Conservation (phyloP, 495 filamentous ascomycete genomes). For the Hamigera avellanea region DNA sequence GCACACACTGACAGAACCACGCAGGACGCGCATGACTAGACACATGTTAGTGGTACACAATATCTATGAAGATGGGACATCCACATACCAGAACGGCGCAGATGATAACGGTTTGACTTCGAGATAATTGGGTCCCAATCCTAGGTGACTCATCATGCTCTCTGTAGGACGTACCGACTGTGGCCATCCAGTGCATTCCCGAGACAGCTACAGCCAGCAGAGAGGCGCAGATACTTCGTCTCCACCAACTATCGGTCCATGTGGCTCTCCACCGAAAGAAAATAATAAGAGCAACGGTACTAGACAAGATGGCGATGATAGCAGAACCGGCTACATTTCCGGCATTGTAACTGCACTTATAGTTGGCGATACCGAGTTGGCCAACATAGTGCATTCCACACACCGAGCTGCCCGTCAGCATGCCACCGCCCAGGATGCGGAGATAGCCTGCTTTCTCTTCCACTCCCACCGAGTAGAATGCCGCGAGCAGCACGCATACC, state of each 20-base stretch:
- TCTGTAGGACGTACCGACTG: conserved; percentile 57
- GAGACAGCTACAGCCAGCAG: conserved; percentile 63
- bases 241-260: conserved; percentile 74
- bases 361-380: conserved; percentile 73
- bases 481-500: conserved; percentile 56
- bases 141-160: conserved; percentile 18
- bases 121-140: conserved; percentile 28
- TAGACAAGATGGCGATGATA: conserved; percentile 60
- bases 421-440: conserved; percentile 49
- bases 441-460: conserved; percentile 42
- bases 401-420: conserved; percentile 58
- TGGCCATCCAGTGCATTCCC: conserved; percentile 83
- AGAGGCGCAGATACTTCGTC: conserved; percentile 50
- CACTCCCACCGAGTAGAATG: conserved; percentile 55
- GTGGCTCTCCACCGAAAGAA: conserved; percentile 69
- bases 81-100: conserved; percentile 51
- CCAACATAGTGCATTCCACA: conserved; percentile 89
- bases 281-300: conserved; percentile 51
- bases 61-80: conserved; percentile 1
- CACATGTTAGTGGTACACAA: conserved; percentile 8
- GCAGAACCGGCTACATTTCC: conserved; percentile 55
- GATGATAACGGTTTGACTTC: conserved; percentile 50
- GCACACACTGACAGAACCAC: conserved; percentile 44
- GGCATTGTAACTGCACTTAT: conserved; percentile 44
- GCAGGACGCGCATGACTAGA: conserved; percentile 47